Evolutionary conservation across 2,329 filamentous ascomycete species (phyloP), one percentile per base, ranked within the genome.

Genomic region (Stromatinia cepivora): DNA sequence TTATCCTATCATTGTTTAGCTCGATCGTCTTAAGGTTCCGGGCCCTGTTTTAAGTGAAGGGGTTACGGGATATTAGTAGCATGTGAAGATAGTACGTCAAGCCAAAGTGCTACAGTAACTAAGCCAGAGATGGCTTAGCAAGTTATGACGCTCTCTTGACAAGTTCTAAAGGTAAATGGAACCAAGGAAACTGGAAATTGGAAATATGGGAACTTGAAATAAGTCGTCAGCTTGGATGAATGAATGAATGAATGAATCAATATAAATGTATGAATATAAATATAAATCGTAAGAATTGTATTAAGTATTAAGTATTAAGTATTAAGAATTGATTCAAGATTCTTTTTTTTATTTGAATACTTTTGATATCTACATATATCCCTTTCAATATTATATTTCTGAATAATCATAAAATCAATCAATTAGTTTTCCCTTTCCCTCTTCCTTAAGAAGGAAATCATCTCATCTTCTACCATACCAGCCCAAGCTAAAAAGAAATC

Each of bases 11-110:
- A 50, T 48, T 20, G 15, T 11, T n/a, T 11, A 48, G 31, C 31
- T 20, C 28, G 53, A 31, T 31, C 4, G 31, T 31, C 3, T 31
- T 31, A 39, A 39, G 36, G 36, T 10, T 39, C 20, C 36, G 34
- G 39, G 22, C 34, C n/a, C 13, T 58, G 56, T 58, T 25, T 25
- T 28, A 42, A 58, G 15, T 20, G 36, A 57, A 36, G 53, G 20
- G 34, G 31, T 28, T 25, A 15, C 9, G 54, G 10, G 46, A 50
- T 54, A 28, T 25, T 36, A 53, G 28, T 69, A 45, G 58, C 66
- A 69, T 69, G 66, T 69, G 66, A 69, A 69, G 58, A 69, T 68
- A 31, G 31, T 3, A 31, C 66, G 34, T 22, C 11, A 20, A 31
- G 22, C 54, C 10, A 34, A 57, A 39, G 34, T n/a, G n/a, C n/a